These are phyloP conservation scores for Piper longum DNA, from an alignment of 164 flowering plant genomes.

Conservation along the genomic window DNA sequence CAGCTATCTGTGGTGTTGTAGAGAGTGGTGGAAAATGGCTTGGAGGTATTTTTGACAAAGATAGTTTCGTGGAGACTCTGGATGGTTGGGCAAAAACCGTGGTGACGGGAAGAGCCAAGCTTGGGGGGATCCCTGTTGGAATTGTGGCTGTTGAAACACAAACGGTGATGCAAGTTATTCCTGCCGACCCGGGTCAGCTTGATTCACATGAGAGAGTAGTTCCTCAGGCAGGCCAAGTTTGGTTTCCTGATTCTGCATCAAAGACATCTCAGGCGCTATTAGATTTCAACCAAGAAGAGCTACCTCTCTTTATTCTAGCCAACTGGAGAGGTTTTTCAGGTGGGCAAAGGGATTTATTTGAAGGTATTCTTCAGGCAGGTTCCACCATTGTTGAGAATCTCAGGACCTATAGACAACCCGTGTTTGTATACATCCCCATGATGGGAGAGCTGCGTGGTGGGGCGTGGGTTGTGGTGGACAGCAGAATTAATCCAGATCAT, in stretches of 20 bases:
- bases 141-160: slow-evolving; percentile 96
- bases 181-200: slow-evolving; percentile 99
- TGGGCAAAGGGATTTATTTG: slow-evolving; percentile 97
- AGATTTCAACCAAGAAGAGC: slow-evolving; percentile 94
- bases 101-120: slow-evolving; percentile 62
- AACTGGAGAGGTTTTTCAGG: slow-evolving; percentile 99
- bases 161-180: slow-evolving; percentile 94
- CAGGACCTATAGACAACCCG: slow-evolving; percentile 85
- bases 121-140: slow-evolving; percentile 97
- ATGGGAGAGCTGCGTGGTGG: slow-evolving; percentile 98
- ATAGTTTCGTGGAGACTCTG: slow-evolving; percentile 78
- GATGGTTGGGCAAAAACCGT: slow-evolving; percentile 49
- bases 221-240: slow-evolving; percentile 99
- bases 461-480: slow-evolving; percentile 99
- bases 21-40: no score
- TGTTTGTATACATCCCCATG: slow-evolving; percentile 93
- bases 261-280: slow-evolving; percentile 90
- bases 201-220: slow-evolving; percentile 96
- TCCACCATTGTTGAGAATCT: slow-evolving; percentile 96
- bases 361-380: slow-evolving; percentile 99
- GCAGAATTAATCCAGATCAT: slow-evolving; percentile 79
- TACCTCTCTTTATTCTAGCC: slow-evolving; percentile 93
- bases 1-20: slow-evolving; percentile 38
- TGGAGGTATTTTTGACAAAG: slow-evolving; percentile 88
- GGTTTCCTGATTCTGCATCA: slow-evolving; percentile 98